phyloP scores from a whole-genome alignment of 306 rosid species.

The barrel medic (Medicago truncatula) region MtrunA17r5.0-ANR NC_053042.1:49422501-49423000 shows the following conservation, averaged over 20 bases:
- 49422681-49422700: slow-evolving; percentile 61
- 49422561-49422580: slow-evolving; percentile 57
- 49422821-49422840: slow-evolving; percentile 76
- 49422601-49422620: slow-evolving; percentile 53
- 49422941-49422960: slow-evolving; percentile 57
- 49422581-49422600: slow-evolving; percentile 69
- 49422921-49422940: slow-evolving; percentile 57
- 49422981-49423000: slow-evolving; percentile 60
- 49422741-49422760: slow-evolving; percentile 52
- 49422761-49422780: slow-evolving; percentile 71
- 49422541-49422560: slow-evolving; percentile 53
- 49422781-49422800: slow-evolving; percentile 59
- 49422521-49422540: slow-evolving; percentile 49
- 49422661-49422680: slow-evolving; percentile 55
- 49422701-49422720: slow-evolving; percentile 52
- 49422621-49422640: slow-evolving; percentile 64
- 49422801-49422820: slow-evolving; percentile 62
- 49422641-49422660: slow-evolving; percentile 67
- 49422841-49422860: slow-evolving; percentile 68
- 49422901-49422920: slow-evolving; percentile 54
- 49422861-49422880: slow-evolving; percentile 67
- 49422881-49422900: slow-evolving; percentile 58
- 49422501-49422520: slow-evolving; percentile 58
- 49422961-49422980: slow-evolving; percentile 49
- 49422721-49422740: slow-evolving; percentile 35